Base-by-base conservation (phyloP, 306 rosid species). In the Castanea sativa region DNA sequence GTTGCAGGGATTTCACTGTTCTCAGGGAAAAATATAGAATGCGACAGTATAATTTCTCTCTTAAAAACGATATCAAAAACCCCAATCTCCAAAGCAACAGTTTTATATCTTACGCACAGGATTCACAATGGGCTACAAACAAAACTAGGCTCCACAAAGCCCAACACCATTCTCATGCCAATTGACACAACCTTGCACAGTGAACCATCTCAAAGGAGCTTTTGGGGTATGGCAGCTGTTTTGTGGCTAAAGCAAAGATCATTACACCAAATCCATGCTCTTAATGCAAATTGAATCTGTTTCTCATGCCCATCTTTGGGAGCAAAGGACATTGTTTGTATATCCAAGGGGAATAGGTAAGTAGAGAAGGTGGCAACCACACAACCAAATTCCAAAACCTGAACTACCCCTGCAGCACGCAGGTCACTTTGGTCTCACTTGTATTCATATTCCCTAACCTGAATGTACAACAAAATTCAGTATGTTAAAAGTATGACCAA, bases 311-410 rank as follows among this genome's bases (percentile, higher is more conserved):
- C 89, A 81, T 95, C 98, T 86, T 92, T 95, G n/a, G 78, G 99
- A 55, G 99, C 98, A 87, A 95, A 94, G 38, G 99, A 91, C 99
- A 95, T 91, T 49, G 96, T 88, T 78, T 86, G 89, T 80, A 95
- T 89, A 84, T 82, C 91, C 93, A 91, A 79, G 74, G 94, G 88
- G 84, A 92, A 91, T 84, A 92, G 96, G 89, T 92, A 92, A 43
- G 98, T 98, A 25, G 96, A 86, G 89, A 95, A 95, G 82, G 98
- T 95, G 77, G 99, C 97, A 82, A 92, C 99, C 18, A 97, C 99
- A 77, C 99, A 95, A 55, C 99, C 99, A 82, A 95, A 86, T 88
- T 95, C 99, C 73, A 92, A 81, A 84, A 91, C 92, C 84, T 6
- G 41, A 21, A 21, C 23, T 21, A 21, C 23, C 23, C 23, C 23